Conservation (phyloP, 305 asterid species). For the Fraxinus sp. region DNA sequence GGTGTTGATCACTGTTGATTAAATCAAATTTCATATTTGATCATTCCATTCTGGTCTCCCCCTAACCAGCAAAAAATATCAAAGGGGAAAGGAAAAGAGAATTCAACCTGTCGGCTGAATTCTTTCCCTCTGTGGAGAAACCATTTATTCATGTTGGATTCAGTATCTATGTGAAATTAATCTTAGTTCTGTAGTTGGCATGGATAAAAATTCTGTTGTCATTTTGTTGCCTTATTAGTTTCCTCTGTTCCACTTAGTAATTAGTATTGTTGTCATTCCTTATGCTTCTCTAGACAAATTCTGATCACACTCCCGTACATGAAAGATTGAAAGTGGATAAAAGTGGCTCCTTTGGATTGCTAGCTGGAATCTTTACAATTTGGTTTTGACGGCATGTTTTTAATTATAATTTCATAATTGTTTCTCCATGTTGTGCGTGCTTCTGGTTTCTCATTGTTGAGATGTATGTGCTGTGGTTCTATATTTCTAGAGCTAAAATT, state of each 20-base stretch:
- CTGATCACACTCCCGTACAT: not conserved
- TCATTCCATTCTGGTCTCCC: not conserved
- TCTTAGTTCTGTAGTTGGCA: not conserved
- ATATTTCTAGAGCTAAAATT: not conserved
- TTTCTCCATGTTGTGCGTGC: not conserved
- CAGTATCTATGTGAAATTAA: not conserved
- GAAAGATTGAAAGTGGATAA: not conserved
- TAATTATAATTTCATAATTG: not conserved
- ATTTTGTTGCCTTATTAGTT: not conserved
- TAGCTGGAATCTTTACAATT: not conserved
- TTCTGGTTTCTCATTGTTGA: not conserved
- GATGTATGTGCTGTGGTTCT: slow-evolving; percentile 9
- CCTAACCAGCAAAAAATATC: not conserved
- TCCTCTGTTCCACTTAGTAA: not conserved
- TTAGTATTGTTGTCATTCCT: not conserved
- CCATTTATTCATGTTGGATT: not conserved
- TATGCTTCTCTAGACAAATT: not conserved
- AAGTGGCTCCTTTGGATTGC: not conserved
- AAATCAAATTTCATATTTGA: not conserved
- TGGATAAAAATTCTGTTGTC: not conserved
- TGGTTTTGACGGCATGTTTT: not conserved
- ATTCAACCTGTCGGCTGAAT: not conserved
- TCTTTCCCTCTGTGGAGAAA: not conserved
- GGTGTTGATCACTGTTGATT: not conserved
- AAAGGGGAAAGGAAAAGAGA: not conserved